Evolutionary conservation across 2,329 filamentous ascomycete genomes (phyloP).

Genomic region (Claviceps sp.): DNA sequence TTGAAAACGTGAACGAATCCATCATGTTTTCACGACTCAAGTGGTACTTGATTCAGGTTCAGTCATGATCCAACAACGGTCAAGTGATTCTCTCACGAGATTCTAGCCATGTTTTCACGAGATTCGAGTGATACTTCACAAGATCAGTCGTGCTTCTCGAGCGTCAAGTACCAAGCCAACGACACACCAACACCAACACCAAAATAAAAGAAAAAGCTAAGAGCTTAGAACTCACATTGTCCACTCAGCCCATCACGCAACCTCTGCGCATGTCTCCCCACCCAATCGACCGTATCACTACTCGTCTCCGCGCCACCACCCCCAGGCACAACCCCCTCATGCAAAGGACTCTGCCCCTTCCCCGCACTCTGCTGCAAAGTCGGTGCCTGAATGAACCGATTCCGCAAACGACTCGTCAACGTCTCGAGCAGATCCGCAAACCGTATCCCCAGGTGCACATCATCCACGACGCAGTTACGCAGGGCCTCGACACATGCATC

Average conservation of each 20-base stretch:
- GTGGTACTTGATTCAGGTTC: no score
- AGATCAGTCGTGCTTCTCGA: no score
- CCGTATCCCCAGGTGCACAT: constrained; percentile 72
- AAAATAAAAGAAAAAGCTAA: neutral
- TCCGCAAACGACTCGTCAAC: constrained; percentile 58
- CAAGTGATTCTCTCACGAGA: no score
- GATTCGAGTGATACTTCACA: no score
- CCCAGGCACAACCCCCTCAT: constrained; percentile 14
- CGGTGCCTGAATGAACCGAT: constrained; percentile 57
- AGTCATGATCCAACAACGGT: no score
- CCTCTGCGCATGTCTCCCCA: constrained; percentile 25
- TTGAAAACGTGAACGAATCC: no score
- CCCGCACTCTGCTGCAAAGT: constrained; percentile 28
- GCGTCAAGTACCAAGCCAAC: no score
- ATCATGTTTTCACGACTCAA: no score
- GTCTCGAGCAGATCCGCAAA: constrained; percentile 76
- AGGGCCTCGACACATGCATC: constrained; percentile 62
- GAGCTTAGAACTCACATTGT: constrained; percentile 18
- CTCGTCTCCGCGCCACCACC: neutral
- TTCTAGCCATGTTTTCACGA: no score
- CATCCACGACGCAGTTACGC: constrained; percentile 67
- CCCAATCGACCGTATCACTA: constrained; percentile 16
- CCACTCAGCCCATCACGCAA: constrained; percentile 26
- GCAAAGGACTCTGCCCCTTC: constrained; percentile 28
- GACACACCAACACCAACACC: neutral